Base-by-base conservation (phyloP, 208 protist species). In the Leptomonas seymouri region DNA sequence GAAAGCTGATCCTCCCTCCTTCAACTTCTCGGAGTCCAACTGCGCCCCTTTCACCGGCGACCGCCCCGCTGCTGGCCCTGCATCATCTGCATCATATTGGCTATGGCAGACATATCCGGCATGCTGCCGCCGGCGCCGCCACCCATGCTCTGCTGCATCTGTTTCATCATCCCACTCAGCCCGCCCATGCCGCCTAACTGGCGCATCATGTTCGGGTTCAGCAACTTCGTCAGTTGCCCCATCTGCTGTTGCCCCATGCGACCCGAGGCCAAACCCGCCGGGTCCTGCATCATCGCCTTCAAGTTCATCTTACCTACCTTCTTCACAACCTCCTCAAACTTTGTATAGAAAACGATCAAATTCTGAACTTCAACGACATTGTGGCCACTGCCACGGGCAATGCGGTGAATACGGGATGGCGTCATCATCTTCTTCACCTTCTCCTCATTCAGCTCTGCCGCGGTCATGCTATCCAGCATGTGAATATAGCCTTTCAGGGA, bases 401-500 rank as follows among this genome's bases (percentile, higher is more conserved):
- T 93, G 56, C 93, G 87, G 65, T 89, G 81, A 44, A 95, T 87
- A 36, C 93, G 85, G 18, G 86, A 85, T 15, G 89, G 84, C 2
- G 91, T 96, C 90, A 97, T 94, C 60, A 87, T 85, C 64, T 97
- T 97, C 66, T 93, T 94, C 41, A 97, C 91, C 62, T 94, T 93
- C n/a, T 39, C 66, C n/a, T 91, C 80, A 59, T 97, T 91, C 23
- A 97, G 65, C 76, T 97, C 97, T 25, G 94, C 89, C 27, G 93
- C 82, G 6, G 92, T 99, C 93, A 99, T 98, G 74, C 87, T 97
- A 76, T 99, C 97, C 84, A 99, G 89, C 50, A 99, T 98, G 70
- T 93, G 95, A 62, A 99, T 96, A 78, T 95, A 99, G 2, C 75
- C 71, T 60, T 97, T 97, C 44, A 99, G 67, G 58, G 92, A 76